Evolutionary conservation across 164 flowering plant genomes (phyloP).

Genomic region (Aristolochia californica): DNA sequence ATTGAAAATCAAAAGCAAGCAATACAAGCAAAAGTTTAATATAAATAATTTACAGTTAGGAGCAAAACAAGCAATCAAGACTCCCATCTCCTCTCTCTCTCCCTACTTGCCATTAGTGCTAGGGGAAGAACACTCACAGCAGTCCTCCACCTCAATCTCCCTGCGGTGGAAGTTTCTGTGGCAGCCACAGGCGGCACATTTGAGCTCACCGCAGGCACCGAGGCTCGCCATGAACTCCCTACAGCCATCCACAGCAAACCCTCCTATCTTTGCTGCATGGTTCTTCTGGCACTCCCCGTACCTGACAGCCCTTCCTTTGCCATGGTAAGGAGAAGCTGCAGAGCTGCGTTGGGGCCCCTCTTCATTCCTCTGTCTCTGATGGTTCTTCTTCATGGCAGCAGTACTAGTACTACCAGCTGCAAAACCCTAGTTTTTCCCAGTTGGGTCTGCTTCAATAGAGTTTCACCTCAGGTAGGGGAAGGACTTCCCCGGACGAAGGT

Average conservation of each 20-base stretch:
- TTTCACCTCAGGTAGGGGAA: too few species aligned
- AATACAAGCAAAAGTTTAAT: too few species aligned
- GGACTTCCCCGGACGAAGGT: too few species aligned
- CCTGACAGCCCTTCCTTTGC: conserved; percentile 25
- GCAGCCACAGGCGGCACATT: conserved; percentile 81
- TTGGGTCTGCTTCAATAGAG: too few species aligned
- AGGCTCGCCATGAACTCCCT: conserved; percentile 77
- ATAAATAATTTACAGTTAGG: too few species aligned
- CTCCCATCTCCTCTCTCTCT: too few species aligned
- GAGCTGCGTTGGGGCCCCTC: conserved; percentile 22
- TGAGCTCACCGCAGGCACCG: conserved; percentile 34
- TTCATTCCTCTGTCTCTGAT: conserved; percentile 29
- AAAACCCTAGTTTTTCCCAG: too few species aligned
- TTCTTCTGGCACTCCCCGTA: conserved; percentile 83
- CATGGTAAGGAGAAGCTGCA: conserved; percentile 17
- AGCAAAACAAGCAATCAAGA: too few species aligned
- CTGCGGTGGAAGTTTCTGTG: conserved; percentile 71
- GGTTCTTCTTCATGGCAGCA: conserved; percentile 46
- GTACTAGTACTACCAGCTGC: neutral
- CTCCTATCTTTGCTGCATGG: conserved; percentile 72
- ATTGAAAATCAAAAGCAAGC: too few species aligned
- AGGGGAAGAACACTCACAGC: conserved; percentile 27
- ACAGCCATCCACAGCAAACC: conserved; percentile 79
- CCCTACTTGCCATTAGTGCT: conserved; percentile 6
- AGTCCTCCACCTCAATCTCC: conserved; percentile 40